These are phyloP conservation scores for Spergularia marina DNA, from an alignment of 148 eudicot species.

Conservation along the genomic window DNA sequence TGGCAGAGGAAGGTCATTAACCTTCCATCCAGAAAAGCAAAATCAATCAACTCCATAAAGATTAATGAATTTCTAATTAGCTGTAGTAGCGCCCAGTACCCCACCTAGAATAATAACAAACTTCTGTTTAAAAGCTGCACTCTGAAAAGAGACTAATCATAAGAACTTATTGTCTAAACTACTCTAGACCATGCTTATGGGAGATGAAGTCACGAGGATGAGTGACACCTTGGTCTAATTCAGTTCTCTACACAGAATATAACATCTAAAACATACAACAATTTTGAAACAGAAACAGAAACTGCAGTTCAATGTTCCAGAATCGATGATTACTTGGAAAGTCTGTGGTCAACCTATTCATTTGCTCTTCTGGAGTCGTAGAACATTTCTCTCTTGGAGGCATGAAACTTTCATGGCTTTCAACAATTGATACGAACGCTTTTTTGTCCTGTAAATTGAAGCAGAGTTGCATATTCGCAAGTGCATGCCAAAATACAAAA, in stretches of 20 bases:
- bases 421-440: constrained; percentile 33
- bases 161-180: not conserved
- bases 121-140: not conserved
- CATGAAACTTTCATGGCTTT: constrained; percentile 17
- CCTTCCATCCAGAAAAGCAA: not conserved
- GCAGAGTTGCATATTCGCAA: constrained; percentile 8
- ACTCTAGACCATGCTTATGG: not conserved
- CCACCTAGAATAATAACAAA: not conserved
- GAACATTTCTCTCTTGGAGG: constrained; percentile 18
- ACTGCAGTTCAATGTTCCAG: constrained; percentile 7
- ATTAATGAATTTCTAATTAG: not conserved
- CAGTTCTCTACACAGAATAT: not conserved
- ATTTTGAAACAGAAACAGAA: constrained; percentile 5
- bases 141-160: not conserved
- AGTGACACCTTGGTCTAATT: not conserved
- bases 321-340: constrained; percentile 10
- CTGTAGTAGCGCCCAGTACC: not conserved
- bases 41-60: not conserved
- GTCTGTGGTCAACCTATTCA: constrained; percentile 31
- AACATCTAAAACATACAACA: not conserved
- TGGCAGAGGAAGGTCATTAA: not conserved
- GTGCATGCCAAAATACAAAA: not conserved
- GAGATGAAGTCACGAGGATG: not conserved
- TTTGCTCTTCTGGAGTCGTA: constrained; percentile 28
- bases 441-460: constrained; percentile 38